Evolutionary conservation across 345 rosid genomes (phyloP), one percentile per base, ranked within the genome.

Genomic region (Odontarrhena argentea): DNA sequence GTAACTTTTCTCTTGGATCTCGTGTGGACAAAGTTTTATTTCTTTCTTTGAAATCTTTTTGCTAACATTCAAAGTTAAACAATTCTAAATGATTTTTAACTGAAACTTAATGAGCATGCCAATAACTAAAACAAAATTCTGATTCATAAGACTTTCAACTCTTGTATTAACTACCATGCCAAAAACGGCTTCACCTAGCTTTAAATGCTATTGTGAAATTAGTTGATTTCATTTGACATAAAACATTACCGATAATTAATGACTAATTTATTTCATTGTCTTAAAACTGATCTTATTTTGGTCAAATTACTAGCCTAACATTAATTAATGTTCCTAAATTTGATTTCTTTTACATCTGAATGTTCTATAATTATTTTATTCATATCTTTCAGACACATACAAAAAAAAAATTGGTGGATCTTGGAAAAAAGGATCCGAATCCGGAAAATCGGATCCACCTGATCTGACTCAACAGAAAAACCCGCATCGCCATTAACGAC

Each of bases 391-490:
- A 50, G 50, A 46, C 2, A 61, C 13, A 47, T 18, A 69, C 9
- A 52, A 4, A 53, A 44, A 61, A 10, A 4, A 53, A 44, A 61
- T 14, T 18, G 15, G 32, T 30, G 34, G 37, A 37, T 50, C 34
- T 28, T 40, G 11, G 25, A 41, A 32, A 32, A 34, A 50, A 53
- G 60, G 77, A 74, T 67, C 77, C 62, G 67, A 48, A 66, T 22
- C 63, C 68, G 56, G 7, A 10, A 42, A 63, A 8, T n/a, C 34
- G 64, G 64, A 62, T 68, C 74, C 69, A 61, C n/a, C 70, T 48
- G 51, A 10, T 37, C 65, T 63, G 44, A 69, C 41, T 46, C 36
- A 53, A 22, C 64, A 30, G 9, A 24, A 35, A 37, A 18, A 59
- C 3, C 55, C 48, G 46, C 5, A 50, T 35, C 35, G 32, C 66